Evolutionary conservation across 2,329 filamentous ascomycete genomes (phyloP), one percentile per base, ranked within the genome.

Genomic region (Cucurbitaria berberidis): DNA sequence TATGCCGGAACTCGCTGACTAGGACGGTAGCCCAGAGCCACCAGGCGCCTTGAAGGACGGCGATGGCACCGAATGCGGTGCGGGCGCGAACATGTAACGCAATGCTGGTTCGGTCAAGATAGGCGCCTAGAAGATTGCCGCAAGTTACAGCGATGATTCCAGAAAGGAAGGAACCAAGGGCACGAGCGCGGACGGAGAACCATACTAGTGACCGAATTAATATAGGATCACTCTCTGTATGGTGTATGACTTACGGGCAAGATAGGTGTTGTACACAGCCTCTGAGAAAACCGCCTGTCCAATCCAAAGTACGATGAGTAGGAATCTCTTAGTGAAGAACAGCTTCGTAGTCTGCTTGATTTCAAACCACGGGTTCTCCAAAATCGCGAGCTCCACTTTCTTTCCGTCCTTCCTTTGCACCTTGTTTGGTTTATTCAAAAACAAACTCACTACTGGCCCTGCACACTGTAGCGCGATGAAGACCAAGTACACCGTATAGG

Each of bases 11-110:
- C 26, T 83, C 77, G 0, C 86, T 86, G 0, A 86, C 86, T 2
- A 89, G 72, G 2, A 91, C 74, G 0, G 87, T 89, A 0, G 82
- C 84, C 88, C 89, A 91, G 3, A 85, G 78, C 88, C 89, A 91
- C 83, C 86, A 90, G 0, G 78, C 86, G 0, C 88, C 88, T 62
- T 89, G 87, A 0, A 88, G 63, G 0, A 80, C 74, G 15, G 82
- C 76, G 38, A 87, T 80, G 3, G 76, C 51, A 55, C 74, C 77
- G 62, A 89, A 90, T 0, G 84, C 78, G 3, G 70, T 77, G 3
- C 87, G 77, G 1, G 82, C 79, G 5, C 87, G 80, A 0, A 74
- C 68, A 54, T 81, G 83, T 3, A 89, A 74, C 0, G 84, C 70
- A 5, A 88, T 69, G 0, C 75, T 74, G 1, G 78, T 81, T n/a